Conservation (phyloP, 2,329 filamentous ascomycete genomes). For the Myotisia sp. region DNA sequence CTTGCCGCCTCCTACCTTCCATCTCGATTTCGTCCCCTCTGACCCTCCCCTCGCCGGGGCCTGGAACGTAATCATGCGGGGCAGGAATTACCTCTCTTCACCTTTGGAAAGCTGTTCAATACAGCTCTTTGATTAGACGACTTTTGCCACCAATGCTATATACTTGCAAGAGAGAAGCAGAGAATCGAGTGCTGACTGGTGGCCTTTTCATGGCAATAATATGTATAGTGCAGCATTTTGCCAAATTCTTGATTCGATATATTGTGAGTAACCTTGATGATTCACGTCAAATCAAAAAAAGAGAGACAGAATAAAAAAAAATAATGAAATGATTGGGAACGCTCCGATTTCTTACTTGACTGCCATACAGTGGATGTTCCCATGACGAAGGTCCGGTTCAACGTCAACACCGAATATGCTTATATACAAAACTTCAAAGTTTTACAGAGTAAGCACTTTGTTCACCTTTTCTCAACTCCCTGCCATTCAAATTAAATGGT, state of each 20-base stretch:
- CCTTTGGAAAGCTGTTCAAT: too few relatives aligned
- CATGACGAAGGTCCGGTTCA: conserved; percentile 95
- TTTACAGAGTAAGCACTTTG: conserved; percentile 61
- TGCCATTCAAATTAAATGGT: neutral
- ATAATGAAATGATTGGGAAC: neutral
- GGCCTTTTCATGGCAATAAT: too few relatives aligned
- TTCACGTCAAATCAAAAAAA: neutral
- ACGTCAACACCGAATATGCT: conserved; percentile 90
- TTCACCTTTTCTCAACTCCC: neutral
- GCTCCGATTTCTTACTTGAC: conserved; percentile 12
- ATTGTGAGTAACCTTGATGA: conserved; percentile 40
- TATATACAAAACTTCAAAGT: conserved; percentile 99
- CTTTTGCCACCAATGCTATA: too few relatives aligned
- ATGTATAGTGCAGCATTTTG: conserved; percentile 88
- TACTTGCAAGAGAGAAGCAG: too few relatives aligned
- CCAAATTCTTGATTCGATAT: conserved; percentile 98
- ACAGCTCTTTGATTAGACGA: too few relatives aligned
- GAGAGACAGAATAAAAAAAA: neutral
- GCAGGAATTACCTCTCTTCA: too few relatives aligned
- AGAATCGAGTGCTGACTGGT: conserved; percentile 6
- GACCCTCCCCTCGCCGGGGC: neutral
- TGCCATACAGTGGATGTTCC: conserved; percentile 68
- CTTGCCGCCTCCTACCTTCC: conserved; percentile 17
- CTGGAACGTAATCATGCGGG: too few relatives aligned
- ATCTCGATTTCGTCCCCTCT: neutral